These are phyloP conservation scores for Themeda triandra DNA, from an alignment of 176 grass and related monocot species.

Conservation along the genomic window DNA sequence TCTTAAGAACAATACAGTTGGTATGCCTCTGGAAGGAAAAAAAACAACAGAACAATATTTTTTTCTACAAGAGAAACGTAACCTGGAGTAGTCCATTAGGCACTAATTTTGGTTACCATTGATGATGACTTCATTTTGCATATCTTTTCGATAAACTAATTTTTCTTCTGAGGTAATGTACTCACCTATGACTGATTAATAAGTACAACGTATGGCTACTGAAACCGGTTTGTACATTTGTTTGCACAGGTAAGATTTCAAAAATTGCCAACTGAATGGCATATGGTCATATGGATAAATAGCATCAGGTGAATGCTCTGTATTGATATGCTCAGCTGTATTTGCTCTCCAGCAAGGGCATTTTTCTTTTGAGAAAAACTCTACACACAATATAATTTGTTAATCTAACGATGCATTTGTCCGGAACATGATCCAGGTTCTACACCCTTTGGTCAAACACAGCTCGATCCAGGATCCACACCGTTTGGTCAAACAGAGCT, in stretches of 20 bases:
- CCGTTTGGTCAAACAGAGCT: too few species aligned
- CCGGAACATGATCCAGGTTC: too few species aligned
- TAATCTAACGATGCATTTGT: neutral
- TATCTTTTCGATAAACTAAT: neutral
- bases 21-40: neutral
- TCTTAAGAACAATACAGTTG: neutral
- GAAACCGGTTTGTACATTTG: too few species aligned
- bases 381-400: neutral
- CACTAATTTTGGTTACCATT: neutral
- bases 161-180: neutral
- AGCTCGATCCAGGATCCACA: too few species aligned
- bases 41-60: neutral
- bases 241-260: too few species aligned
- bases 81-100: neutral
- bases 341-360: too few species aligned
- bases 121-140: neutral
- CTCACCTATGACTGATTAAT: too few species aligned
- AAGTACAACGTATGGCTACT: too few species aligned
- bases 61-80: neutral
- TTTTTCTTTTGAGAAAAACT: too few species aligned
- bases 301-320: neutral
- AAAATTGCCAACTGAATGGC: neutral
- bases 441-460: too few species aligned
- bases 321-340: neutral
- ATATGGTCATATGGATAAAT: too few species aligned